Evolutionary conservation across 2,329 filamentous ascomycete species (phyloP).

Genomic region (Xylariaceae sp.): DNA sequence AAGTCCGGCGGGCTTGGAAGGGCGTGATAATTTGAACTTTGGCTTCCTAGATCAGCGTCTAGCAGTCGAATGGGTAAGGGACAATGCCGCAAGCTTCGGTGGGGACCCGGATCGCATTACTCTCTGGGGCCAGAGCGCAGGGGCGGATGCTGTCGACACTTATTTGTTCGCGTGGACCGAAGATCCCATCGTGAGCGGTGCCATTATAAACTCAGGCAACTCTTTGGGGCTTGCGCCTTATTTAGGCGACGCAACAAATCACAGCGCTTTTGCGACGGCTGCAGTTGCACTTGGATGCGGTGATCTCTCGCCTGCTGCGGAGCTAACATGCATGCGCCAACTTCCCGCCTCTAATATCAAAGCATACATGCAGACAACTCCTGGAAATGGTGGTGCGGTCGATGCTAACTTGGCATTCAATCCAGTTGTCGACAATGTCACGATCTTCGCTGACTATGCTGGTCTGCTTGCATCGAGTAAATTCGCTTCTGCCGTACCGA

Average conservation of each 20-base stretch:
- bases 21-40: conserved; percentile 37
- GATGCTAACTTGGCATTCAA: conserved; percentile 1
- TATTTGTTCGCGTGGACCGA: conserved; percentile 7
- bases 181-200: conserved; percentile 4
- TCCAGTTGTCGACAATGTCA: conserved; percentile 7
- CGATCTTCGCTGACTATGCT: conserved; percentile 3
- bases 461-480: conserved; percentile 1
- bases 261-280: neutral
- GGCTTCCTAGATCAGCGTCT: conserved; percentile 51
- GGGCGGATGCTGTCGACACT: conserved; percentile 22
- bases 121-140: conserved; percentile 47
- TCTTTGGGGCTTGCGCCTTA: neutral
- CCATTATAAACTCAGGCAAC: conserved; percentile 3
- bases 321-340: conserved; percentile 2
- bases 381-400: neutral
- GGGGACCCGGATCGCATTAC: conserved; percentile 44
- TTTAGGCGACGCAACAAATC: conserved; percentile 3
- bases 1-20: conserved; percentile 13
- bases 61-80: conserved; percentile 48
- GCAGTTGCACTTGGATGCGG: conserved; percentile 3
- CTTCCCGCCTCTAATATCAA: conserved; percentile 2
- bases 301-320: neutral
- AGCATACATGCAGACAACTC: neutral
- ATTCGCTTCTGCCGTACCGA: conserved; percentile 4
- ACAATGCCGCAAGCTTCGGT: conserved; percentile 49